Percentiles rank a stretch among this genome's conserved stretches.
These are phyloP conservation scores for Candida succiphila DNA, from an alignment of 805 yeast species.

Conservation along the genomic window DNA sequence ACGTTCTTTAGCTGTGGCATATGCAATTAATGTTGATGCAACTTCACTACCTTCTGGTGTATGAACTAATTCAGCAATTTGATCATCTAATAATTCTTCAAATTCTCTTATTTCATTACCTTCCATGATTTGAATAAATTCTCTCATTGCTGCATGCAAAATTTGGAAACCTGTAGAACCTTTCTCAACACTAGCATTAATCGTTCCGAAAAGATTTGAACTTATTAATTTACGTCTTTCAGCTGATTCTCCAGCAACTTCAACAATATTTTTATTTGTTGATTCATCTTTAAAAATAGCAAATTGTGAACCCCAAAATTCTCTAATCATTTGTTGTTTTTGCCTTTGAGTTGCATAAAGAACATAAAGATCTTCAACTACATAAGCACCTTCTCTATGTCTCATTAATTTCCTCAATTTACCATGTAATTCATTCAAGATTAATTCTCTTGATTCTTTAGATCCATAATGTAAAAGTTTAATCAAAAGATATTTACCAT, in stretches of 20 bases:
- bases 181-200: conserved; percentile 84
- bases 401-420: conserved; percentile 85
- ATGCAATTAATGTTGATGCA: conserved; percentile 70
- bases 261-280: conserved; percentile 49
- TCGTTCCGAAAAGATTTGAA: conserved; percentile 70
- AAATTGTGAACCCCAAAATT: conserved; percentile 94
- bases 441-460: conserved; percentile 62
- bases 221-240: conserved; percentile 74
- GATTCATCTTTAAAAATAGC: conserved; percentile 81
- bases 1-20: conserved; percentile 88
- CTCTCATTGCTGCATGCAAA: conserved; percentile 92
- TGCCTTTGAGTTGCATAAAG: conserved; percentile 80
- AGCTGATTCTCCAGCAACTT: conserved; percentile 53
- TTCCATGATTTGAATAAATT: conserved; percentile 65
- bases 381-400: conserved; percentile 97
- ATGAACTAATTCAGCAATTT: conserved; percentile 89
- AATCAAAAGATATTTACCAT: conserved; percentile 86
- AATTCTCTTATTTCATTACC: conserved; percentile 68
- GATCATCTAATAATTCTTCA: conserved; percentile 75
- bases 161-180: conserved; percentile 96
- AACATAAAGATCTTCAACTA: conserved; percentile 85
- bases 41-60: conserved; percentile 93
- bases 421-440: conserved; percentile 83
- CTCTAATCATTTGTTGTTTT: conserved; percentile 84
- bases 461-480: conserved; percentile 90